Conservation (phyloP, 2,329 filamentous ascomycete genomes). For the Cladosporium sp. region DNA sequence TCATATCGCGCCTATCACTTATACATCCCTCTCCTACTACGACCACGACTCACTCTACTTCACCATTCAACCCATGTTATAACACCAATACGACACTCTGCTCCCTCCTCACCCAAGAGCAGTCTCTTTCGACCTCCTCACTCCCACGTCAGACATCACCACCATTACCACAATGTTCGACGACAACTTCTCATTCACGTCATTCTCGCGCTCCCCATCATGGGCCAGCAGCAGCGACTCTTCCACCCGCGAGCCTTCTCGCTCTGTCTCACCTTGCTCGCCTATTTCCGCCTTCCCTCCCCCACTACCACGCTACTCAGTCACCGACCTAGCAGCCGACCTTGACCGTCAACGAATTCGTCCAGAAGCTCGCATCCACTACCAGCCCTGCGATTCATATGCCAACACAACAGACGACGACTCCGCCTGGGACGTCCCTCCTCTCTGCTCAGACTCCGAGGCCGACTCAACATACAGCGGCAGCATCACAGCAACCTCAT, state of each 20-base stretch:
- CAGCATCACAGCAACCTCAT: slow-evolving; percentile 13
- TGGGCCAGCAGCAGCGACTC: slow-evolving; percentile 28
- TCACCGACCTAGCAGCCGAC: slow-evolving; percentile 35
- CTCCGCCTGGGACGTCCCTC: slow-evolving; percentile 32
- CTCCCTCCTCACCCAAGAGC: slow-evolving; percentile 22
- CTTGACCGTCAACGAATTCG: slow-evolving; percentile 30
- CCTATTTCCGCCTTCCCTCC: slow-evolving; percentile 23
- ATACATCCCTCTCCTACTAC: neutral
- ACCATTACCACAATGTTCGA: slow-evolving; percentile 30
- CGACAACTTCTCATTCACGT: slow-evolving; percentile 33
- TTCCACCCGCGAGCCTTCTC: slow-evolving; percentile 27
- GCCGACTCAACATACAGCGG: slow-evolving; percentile 10
- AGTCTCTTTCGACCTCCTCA: neutral
- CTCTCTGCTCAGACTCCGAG: slow-evolving; percentile 19
- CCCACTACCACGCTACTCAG: slow-evolving; percentile 28
- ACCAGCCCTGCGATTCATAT: slow-evolving; percentile 37
- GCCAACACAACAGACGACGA: slow-evolving; percentile 34
- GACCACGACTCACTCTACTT: neutral
- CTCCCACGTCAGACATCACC: neutral
- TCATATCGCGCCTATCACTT: slow-evolving; percentile 17
- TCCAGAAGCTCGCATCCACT: slow-evolving; percentile 33
- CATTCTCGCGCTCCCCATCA: slow-evolving; percentile 32
- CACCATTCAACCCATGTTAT: neutral
- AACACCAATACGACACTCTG: neutral
- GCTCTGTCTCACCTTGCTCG: slow-evolving; percentile 37